Evolutionary conservation across 176 grass and related monocot genomes (phyloP).

Genomic region (Elaeis guineensis): DNA sequence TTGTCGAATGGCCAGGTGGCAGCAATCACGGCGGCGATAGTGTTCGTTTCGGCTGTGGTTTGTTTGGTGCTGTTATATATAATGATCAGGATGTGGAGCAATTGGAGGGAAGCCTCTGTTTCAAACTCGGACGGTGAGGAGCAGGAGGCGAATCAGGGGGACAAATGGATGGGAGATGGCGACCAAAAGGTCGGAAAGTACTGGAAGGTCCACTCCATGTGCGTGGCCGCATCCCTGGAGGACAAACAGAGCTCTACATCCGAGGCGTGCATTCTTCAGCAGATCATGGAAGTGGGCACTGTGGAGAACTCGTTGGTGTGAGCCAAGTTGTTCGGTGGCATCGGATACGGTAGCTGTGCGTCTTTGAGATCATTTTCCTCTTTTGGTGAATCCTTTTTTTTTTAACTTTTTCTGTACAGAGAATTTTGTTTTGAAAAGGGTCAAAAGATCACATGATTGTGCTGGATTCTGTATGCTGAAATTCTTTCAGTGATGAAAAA

Average conservation of each 20-base stretch:
- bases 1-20: constrained; percentile 41
- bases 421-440: no score
- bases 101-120: constrained; percentile 76
- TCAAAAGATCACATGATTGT: no score
- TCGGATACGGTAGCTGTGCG: no score
- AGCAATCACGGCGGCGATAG: constrained; percentile 56
- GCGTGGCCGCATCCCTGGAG: constrained; percentile 17
- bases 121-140: constrained; percentile 56
- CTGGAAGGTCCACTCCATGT: constrained; percentile 47
- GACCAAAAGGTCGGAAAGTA: constrained; percentile 32
- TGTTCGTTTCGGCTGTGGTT: constrained; percentile 42
- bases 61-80: constrained; percentile 68
- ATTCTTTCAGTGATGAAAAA: no score
- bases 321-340: background rate
- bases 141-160: background rate
- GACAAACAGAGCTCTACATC: constrained; percentile 51
- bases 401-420: no score
- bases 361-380: no score
- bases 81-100: constrained; percentile 84
- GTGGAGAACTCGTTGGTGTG: background rate
- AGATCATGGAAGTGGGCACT: constrained; percentile 8
- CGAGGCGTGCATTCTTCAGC: constrained; percentile 44
- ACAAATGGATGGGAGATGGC: constrained; percentile 15
- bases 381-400: no score
- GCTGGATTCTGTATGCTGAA: no score